Base-by-base conservation (phyloP, 768 basidiomycete species). In the Hemileccinum impolitum region DNA sequence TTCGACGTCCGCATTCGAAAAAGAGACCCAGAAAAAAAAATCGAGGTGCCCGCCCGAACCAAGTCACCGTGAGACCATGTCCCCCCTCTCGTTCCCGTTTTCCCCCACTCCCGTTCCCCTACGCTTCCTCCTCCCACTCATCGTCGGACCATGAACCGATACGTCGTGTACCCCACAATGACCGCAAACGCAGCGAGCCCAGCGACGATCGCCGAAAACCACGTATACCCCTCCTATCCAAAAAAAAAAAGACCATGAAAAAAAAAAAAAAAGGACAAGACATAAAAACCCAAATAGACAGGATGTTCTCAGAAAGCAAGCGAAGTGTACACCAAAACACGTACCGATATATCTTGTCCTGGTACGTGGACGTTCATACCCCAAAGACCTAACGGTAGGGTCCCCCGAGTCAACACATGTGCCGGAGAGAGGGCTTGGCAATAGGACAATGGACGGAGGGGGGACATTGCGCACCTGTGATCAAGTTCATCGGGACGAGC, bases 311-410 rank as follows among this genome's bases (percentile, higher is more conserved):
- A n/a, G n/a, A n/a, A n/a, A n/a, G n/a, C n/a, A n/a, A n/a, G n/a
- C n/a, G n/a, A n/a, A n/a, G n/a, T n/a, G n/a, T n/a, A n/a, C n/a
- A n/a, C n/a, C n/a, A n/a, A n/a, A n/a, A n/a, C n/a, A n/a, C 64
- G 43, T 35, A 81, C 84, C 12, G 48, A 13, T 10, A 78, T 67
- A 43, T 80, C 82, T 62, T 96, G 78, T 0, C 94, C 94, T 0
- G 96, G 96, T 1, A 99, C 96, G 56, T 89, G 88, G 0, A 98
- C 94, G 73, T 98, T 99, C 95, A 97, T 98, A 12, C 95, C 94
- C 94, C 93, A 95, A 13, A 96, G 70, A 77, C 90, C 86, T 84
- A n/a, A n/a, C n/a, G n/a, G n/a, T n/a, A n/a, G n/a, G n/a, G 48
- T 25, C 12, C 11, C 23, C 6, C 23, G 23, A 23, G 6, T 23